Base-by-base conservation (phyloP, 495 filamentous ascomycete genomes). In the Cladorrhinum samala region DNA sequence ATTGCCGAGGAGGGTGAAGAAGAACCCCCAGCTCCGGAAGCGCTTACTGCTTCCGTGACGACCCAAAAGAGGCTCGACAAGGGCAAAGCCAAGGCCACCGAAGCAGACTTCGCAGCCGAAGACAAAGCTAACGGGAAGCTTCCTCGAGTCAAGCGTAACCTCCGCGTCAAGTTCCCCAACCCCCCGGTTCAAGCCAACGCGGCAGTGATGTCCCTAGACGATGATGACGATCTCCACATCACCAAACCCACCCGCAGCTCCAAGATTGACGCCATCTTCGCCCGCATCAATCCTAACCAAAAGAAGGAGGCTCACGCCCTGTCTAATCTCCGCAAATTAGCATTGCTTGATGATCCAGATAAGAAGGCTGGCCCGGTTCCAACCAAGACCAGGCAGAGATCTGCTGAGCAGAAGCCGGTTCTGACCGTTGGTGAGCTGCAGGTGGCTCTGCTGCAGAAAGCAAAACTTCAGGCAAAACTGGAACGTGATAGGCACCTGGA, bases 401-500 rank as follows among this genome's bases (percentile, higher is more conserved):
- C 19, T 33, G 36, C 16, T 21, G 14, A 42, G 56, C 66, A 56
- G 60, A 70, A 56, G n/a, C 64, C 68, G 2, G 76, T 76, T 6
- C 85, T 96, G 76, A 87, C 80, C 5, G 64, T 77, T 1, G 77
- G 79, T 8, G 82, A 93, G 54, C 72, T 97, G 39, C 80, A 89
- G n/a, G 71, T 75, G 7, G 77, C 69, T 17, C 66, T 97, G 14
- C 69, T 84, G 4, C 78, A 79, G 53, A 80, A 83, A 50, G 89
- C 91, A 0, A 80, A 88, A 30, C 75, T 84, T 56, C 93, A 99
- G 69, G 94, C 91, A 38, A 78, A 79, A 19, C 68, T 79, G 27
- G 91, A 91, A 63, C 78, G 89, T n/a, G 82, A 83, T 41, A 85
- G 89, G 58, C 85, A 84, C 52, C 78, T 97, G 14, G 81, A 88